Evolutionary conservation across 805 yeast genomes (phyloP).

Genomic region (Candida germanica): DNA sequence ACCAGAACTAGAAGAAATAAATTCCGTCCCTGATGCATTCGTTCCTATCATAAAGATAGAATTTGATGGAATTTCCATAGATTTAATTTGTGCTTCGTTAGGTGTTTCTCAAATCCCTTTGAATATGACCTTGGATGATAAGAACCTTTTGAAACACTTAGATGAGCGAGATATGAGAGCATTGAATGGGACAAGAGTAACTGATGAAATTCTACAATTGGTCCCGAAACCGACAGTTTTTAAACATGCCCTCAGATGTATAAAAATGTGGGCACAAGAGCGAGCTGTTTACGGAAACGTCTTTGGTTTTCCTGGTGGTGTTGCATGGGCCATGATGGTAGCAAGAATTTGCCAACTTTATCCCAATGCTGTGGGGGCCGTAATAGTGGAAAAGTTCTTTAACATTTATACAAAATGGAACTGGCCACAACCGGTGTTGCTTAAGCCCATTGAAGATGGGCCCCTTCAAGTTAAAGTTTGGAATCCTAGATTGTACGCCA

Average conservation of each 20-base stretch:
- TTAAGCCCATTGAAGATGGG: constrained; percentile 94
- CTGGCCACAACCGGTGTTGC: constrained; percentile 97
- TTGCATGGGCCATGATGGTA: constrained; percentile 99
- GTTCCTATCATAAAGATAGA: constrained; percentile 95
- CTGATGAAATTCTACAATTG: constrained; percentile 84
- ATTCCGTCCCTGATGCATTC: constrained; percentile 93
- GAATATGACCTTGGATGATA: constrained; percentile 74
- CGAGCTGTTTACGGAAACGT: constrained; percentile 93
- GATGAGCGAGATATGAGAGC: constrained; percentile 91
- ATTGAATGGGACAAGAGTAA: constrained; percentile 93
- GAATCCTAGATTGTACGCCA: constrained; percentile 91
- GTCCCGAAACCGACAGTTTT: constrained; percentile 94
- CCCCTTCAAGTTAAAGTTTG: constrained; percentile 94
- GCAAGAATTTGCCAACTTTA: constrained; percentile 95
- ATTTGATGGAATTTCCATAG: constrained; percentile 89
- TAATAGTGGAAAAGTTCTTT: constrained; percentile 86
- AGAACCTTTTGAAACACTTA: constrained; percentile 76
- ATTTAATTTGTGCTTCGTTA: constrained; percentile 79
- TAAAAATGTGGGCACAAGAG: constrained; percentile 95
- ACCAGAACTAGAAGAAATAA: constrained; percentile 84
- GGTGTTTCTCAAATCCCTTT: constrained; percentile 82
- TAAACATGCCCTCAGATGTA: constrained; percentile 87
- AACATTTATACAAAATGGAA: constrained; percentile 84
- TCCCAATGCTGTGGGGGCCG: constrained; percentile 94
- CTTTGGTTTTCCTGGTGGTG: constrained; percentile 98